Evolutionary conservation across 2,329 filamentous ascomycete species (phyloP).

Genomic region (Bipolaris gigantea): DNA sequence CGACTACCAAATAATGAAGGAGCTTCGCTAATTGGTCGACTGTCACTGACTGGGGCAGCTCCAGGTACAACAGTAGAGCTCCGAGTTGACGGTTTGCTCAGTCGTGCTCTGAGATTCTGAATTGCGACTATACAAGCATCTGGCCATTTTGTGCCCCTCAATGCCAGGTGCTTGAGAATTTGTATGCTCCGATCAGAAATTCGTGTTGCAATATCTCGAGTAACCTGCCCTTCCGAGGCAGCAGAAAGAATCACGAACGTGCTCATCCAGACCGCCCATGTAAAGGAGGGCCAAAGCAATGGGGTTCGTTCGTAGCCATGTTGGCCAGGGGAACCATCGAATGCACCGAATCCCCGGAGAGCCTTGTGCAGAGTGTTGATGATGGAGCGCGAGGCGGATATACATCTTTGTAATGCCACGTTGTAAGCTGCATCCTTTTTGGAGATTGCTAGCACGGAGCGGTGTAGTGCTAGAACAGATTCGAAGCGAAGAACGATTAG

Average conservation of each 20-base stretch:
- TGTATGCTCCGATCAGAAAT: conserved; percentile 23
- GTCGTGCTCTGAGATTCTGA: conserved; percentile 20
- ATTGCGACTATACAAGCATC: conserved; percentile 30
- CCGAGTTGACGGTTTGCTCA: conserved; percentile 14
- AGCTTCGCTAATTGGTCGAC: neutral
- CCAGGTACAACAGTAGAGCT: conserved; percentile 9
- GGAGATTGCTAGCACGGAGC: conserved; percentile 26
- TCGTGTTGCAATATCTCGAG: conserved; percentile 19
- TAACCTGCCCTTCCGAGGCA: conserved; percentile 24
- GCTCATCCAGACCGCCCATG: conserved; percentile 34
- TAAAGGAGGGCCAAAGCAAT: conserved; percentile 32
- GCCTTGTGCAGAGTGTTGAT: conserved; percentile 31
- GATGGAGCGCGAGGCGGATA: conserved; percentile 29
- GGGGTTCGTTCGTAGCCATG: conserved; percentile 25
- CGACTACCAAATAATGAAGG: neutral
- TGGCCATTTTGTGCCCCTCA: conserved; percentile 32
- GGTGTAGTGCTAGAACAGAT: conserved; percentile 25
- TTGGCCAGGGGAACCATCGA: conserved; percentile 27
- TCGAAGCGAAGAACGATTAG: conserved; percentile 31
- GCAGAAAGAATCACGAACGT: conserved; percentile 27
- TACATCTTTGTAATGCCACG: conserved; percentile 27
- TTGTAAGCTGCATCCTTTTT: conserved; percentile 26
- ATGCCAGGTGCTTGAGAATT: conserved; percentile 24
- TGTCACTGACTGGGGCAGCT: neutral
- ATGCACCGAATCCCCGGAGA: conserved; percentile 25